Evolutionary conservation across 768 basidiomycete species (phyloP).

Genomic region (Termitomyces bulborhizus): DNA sequence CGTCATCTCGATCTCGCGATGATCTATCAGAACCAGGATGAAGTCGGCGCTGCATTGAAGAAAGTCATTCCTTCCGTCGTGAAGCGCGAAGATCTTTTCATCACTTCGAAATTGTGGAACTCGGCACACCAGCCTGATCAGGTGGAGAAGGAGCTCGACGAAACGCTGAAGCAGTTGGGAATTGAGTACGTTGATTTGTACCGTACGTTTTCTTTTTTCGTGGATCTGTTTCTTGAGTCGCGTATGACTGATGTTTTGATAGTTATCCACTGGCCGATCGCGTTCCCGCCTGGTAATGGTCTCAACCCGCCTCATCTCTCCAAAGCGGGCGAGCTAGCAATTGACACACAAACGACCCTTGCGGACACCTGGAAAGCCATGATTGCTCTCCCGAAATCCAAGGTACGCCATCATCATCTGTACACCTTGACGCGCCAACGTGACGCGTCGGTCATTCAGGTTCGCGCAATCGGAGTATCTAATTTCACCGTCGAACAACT

Average conservation of each 20-base stretch:
- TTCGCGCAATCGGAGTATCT: slow-evolving; percentile 71
- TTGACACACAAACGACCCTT: slow-evolving; percentile 56
- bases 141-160: slow-evolving; percentile 71
- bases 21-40: slow-evolving; percentile 76
- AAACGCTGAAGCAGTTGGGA: slow-evolving; percentile 68
- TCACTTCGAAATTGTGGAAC: slow-evolving; percentile 85
- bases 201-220: slow-evolving; percentile 32
- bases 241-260: neutral
- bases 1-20: slow-evolving; percentile 82
- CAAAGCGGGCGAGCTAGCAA: slow-evolving; percentile 37
- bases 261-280: slow-evolving; percentile 81
- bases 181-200: slow-evolving; percentile 79
- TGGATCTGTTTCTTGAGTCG: neutral
- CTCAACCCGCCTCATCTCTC: slow-evolving; percentile 46
- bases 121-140: slow-evolving; percentile 55
- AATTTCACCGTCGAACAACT: slow-evolving; percentile 71
- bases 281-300: slow-evolving; percentile 54
- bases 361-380: slow-evolving; percentile 83
- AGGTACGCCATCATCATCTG: slow-evolving; percentile 33
- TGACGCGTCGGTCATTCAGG: slow-evolving; percentile 27
- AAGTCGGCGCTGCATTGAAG: slow-evolving; percentile 68
- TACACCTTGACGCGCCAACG: neutral
- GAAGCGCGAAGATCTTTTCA: slow-evolving; percentile 74
- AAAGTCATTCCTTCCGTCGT: slow-evolving; percentile 75
- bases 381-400: slow-evolving; percentile 63